A percentile compares a stretch with the other conserved stretches of the same genome.
Evolutionary conservation across 2,329 filamentous ascomycete genomes (phyloP).

Genomic region (Colletotrichum tabaci): DNA sequence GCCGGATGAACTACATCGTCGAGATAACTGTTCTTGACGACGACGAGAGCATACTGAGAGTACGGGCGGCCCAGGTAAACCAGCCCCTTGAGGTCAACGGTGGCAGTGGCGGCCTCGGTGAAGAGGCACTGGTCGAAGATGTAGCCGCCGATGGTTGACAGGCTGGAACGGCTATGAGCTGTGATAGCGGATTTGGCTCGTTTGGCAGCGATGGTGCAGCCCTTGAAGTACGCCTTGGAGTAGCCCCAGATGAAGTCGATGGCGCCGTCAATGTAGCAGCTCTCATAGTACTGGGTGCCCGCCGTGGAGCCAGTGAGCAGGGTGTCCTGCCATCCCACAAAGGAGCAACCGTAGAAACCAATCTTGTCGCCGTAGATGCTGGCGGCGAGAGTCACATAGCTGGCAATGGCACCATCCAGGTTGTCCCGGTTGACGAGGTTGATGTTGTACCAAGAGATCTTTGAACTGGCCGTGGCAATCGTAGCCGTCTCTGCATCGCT

Average conservation of each 20-base stretch:
- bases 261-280: conserved; percentile 60
- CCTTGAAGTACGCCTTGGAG: conserved; percentile 49
- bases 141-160: conserved; percentile 61
- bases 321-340: conserved; percentile 66
- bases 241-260: conserved; percentile 63
- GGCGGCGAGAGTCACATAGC: conserved; percentile 58
- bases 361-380: conserved; percentile 51
- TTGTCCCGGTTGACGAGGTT: conserved; percentile 58
- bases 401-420: conserved; percentile 37
- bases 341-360: conserved; percentile 62
- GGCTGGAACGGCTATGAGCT: conserved; percentile 58
- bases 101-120: conserved; percentile 16
- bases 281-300: conserved; percentile 63
- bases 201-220: conserved; percentile 49
- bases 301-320: conserved; percentile 50
- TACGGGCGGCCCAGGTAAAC: conserved; percentile 70
- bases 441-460: conserved; percentile 73
- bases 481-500: conserved; percentile 68
- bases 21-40: conserved; percentile 64
- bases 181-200: conserved; percentile 55
- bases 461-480: conserved; percentile 56
- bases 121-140: conserved; percentile 45
- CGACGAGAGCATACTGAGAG: conserved; percentile 65
- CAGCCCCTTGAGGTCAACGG: conserved; percentile 49
- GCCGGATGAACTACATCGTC: conserved; percentile 64